phyloP scores from a whole-genome alignment of 805 yeast genomes.

The Ogataea minuta region DNA sequence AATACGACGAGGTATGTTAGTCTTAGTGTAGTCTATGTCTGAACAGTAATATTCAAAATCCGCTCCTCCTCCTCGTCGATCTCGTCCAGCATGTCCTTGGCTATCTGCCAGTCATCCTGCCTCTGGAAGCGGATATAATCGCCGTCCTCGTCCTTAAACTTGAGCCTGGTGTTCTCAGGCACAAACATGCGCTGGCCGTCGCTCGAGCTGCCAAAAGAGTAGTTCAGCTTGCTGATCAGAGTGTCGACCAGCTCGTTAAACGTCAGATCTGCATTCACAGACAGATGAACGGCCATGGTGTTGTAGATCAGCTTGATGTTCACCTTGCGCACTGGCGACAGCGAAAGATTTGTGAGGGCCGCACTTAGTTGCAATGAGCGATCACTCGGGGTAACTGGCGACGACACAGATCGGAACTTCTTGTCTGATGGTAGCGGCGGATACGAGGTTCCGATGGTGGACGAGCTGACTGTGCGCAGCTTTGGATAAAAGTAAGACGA shows the following conservation, averaged over 20 bases:
- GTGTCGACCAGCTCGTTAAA: constrained; percentile 37
- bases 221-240: constrained; percentile 50
- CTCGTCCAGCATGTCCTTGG: constrained; percentile 65
- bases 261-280: constrained; percentile 43
- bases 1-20: neutral
- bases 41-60: constrained; percentile 27
- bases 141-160: constrained; percentile 93
- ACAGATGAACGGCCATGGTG: constrained; percentile 58
- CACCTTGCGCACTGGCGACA: constrained; percentile 13
- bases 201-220: constrained; percentile 52
- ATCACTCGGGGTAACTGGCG: constrained; percentile 26
- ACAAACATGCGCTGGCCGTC: constrained; percentile 28
- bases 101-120: constrained; percentile 86
- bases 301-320: constrained; percentile 36
- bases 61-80: constrained; percentile 43
- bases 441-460: constrained; percentile 23
- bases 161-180: constrained; percentile 45
- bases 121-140: constrained; percentile 84
- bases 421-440: constrained; percentile 30
- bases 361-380: constrained; percentile 6
- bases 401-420: constrained; percentile 35
- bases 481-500: constrained; percentile 24
- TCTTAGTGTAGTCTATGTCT: neutral
- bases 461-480: constrained; percentile 28
- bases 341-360: constrained; percentile 1